Percentiles rank a stretch among this genome's conserved stretches.
Conservation (phyloP, 495 filamentous ascomycete genomes). For the Pyrenula aspistea region DNA sequence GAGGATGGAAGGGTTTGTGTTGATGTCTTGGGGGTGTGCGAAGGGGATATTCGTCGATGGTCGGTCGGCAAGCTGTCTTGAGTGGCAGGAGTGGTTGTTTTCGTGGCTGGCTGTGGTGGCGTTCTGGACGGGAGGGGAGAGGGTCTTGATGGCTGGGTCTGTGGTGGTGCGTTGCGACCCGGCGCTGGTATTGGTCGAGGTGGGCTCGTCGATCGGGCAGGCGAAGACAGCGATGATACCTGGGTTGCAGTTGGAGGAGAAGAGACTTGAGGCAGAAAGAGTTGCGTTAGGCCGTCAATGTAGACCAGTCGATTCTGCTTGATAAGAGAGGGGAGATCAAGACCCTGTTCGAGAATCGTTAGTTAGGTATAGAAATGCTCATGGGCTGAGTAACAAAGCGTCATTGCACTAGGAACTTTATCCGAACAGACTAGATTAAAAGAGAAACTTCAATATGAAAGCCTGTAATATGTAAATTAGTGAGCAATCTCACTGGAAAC, state of each 20-base stretch:
- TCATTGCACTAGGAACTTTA: no score
- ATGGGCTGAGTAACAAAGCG: no score
- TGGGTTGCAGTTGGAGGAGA: neutral
- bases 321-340: neutral
- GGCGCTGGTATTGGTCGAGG: neutral
- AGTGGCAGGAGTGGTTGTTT: neutral
- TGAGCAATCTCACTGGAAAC: no score
- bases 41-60: no score
- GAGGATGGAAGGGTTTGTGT: slow-evolving; percentile 2
- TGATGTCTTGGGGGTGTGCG: neutral
- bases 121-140: slow-evolving; percentile 2
- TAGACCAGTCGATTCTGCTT: neutral
- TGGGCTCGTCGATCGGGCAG: neutral
- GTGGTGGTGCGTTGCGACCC: neutral
- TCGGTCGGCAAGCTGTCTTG: no score
- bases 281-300: neutral
- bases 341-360: no score
- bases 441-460: no score
- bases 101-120: neutral
- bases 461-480: no score
- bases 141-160: neutral
- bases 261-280: neutral
- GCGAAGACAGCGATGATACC: neutral
- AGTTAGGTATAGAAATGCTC: no score
- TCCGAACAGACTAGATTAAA: no score